Percentiles rank a stretch among this genome's conserved stretches.
These are phyloP conservation scores for Zoysia matrella DNA, from an alignment of 202 grass and related monocot species.

Conservation along the genomic window DNA sequence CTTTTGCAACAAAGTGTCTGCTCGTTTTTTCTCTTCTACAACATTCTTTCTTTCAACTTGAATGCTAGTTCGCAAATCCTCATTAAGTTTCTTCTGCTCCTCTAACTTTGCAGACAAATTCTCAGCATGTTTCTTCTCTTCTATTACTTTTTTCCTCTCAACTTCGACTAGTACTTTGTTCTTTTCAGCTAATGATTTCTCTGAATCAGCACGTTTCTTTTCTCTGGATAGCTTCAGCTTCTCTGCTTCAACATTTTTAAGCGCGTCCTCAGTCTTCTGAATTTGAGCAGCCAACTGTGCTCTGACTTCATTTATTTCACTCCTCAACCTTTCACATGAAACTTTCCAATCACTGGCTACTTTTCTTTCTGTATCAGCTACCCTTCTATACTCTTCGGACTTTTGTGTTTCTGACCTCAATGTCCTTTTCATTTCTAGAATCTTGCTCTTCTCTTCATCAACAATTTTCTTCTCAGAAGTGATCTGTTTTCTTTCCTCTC, in stretches of 20 bases:
- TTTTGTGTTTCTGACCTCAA: slow-evolving; percentile 66
- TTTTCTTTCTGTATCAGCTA: slow-evolving; percentile 66
- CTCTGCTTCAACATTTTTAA: slow-evolving; percentile 66
- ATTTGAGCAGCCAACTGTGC: slow-evolving; percentile 54
- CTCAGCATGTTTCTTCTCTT: slow-evolving; percentile 57
- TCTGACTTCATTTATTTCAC: slow-evolving; percentile 66
- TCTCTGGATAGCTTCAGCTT: slow-evolving; percentile 71
- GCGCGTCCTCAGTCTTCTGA: slow-evolving; percentile 45
- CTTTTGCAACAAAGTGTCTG: slow-evolving; percentile 49
- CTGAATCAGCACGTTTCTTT: slow-evolving; percentile 67
- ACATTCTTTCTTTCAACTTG: slow-evolving; percentile 45
- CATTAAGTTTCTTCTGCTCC: slow-evolving; percentile 71
- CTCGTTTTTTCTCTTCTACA: slow-evolving; percentile 48
- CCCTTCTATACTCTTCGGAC: slow-evolving; percentile 72
- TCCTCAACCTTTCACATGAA: slow-evolving; percentile 72
- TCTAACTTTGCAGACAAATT: slow-evolving; percentile 70
- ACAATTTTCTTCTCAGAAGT: slow-evolving; percentile 61
- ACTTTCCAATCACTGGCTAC: slow-evolving; percentile 55
- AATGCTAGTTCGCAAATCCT: slow-evolving; percentile 51
- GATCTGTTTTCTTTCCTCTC: slow-evolving; percentile 64
- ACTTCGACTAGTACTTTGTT: slow-evolving; percentile 59
- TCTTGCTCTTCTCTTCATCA: slow-evolving; percentile 56
- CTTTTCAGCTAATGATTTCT: slow-evolving; percentile 64
- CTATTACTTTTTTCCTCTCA: slow-evolving; percentile 60
- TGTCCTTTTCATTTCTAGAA: slow-evolving; percentile 55